Evolutionary conservation across 2,329 filamentous ascomycete species (phyloP).

Genomic region (Pseudogymnoascus sp.): DNA sequence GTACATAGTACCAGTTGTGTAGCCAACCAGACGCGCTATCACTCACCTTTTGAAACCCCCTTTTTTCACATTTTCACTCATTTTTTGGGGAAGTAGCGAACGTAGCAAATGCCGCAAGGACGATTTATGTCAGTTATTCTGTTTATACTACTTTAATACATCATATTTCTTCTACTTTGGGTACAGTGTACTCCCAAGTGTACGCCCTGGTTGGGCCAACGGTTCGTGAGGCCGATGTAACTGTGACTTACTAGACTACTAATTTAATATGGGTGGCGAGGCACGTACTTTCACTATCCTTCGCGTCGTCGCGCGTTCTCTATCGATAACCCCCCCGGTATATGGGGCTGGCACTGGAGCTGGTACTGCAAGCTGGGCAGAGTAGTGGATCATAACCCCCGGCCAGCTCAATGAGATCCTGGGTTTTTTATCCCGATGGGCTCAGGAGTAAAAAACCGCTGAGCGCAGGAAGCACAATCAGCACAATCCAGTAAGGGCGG

Average conservation of each 20-base stretch:
- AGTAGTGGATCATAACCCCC: slow-evolving; percentile 1
- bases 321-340: slow-evolving; percentile 1
- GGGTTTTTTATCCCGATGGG: neutral
- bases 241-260: neutral
- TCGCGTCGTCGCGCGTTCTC: neutral
- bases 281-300: neutral
- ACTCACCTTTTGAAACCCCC: slow-evolving; percentile 1
- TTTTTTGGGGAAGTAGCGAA: neutral
- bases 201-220: neutral
- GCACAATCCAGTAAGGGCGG: neutral
- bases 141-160: neutral
- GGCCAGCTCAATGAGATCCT: slow-evolving; percentile 4
- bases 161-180: neutral
- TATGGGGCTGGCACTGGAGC: neutral
- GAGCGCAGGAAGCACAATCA: neutral
- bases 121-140: neutral
- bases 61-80: neutral
- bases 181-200: neutral
- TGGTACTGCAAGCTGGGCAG: neutral
- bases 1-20: neutral
- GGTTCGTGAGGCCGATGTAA: neutral
- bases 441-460: slow-evolving; percentile 5
- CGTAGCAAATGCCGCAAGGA: neutral
- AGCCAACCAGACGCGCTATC: slow-evolving; percentile 4
- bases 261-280: neutral